Evolutionary conservation across 1,139 yeast species (phyloP), one percentile per base, ranked within the genome.

Genomic region (Hyphopichia khmerensis): DNA sequence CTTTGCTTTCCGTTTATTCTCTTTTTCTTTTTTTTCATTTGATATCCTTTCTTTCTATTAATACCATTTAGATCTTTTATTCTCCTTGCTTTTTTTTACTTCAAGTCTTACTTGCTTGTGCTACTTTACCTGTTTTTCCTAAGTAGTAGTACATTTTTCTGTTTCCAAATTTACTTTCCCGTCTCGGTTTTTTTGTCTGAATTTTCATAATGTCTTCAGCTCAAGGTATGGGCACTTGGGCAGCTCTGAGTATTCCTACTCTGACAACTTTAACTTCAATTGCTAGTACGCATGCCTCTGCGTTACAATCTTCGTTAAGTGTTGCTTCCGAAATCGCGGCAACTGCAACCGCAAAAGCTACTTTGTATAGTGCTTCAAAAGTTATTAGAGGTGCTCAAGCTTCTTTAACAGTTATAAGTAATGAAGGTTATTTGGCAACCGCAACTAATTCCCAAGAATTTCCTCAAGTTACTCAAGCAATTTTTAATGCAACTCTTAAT

Each of bases 311-410:
- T 2, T 45, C 52, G 8, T 39, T 56, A 27, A 39, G 52, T 4
- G 49, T 62, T 2, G 62, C 59, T 3, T 36, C 54, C 1, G 38
- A 35, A 19, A 49, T 47, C 10, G 44, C 48, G 2, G 33, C 51
- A 8, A 46, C 59, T 6, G 56, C 45, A 6, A 48, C 52, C 2
- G 39, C 33, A 1, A 35, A 39, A 13, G 46, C 42, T 3, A 46
- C 43, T 18, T 43, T 59, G 15, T 29, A 51, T 2, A 50, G 48
- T 10, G 52, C 59, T 9, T 64, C 71, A 1, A 48, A 57, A 44
- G 51, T 50, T 8, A 49, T 60, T 6, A 51, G 75, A 38, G 76
- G 75, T 1, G 74, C 70, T 2, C 51, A 64, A 48, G 75, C 75
- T 0, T 67, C 75, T 4, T 49, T 68, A 33, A 57, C 68, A 3